These are phyloP conservation scores for Venturia oleaginea DNA, from an alignment of 2,329 filamentous ascomycete genomes.

Conservation along the genomic window DNA sequence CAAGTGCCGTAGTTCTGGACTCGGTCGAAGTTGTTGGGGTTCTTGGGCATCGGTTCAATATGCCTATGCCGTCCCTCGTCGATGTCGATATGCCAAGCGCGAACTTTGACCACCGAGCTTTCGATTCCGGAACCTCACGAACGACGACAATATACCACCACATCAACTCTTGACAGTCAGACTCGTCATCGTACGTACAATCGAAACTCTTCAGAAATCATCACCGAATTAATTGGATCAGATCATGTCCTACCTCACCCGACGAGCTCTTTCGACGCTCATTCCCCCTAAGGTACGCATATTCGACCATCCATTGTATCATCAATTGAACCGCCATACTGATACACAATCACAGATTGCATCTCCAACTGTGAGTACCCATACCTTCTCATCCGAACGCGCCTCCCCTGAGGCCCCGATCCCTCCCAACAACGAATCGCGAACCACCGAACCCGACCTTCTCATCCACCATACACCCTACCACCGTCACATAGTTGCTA, in stretches of 20 bases:
- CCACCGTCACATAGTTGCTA: neutral
- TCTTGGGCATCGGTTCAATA: neutral
- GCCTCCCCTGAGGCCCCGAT: neutral
- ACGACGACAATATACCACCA: neutral
- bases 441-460: neutral
- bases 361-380: constrained; percentile 66
- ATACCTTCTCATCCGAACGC: constrained; percentile 9
- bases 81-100: neutral
- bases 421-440: neutral
- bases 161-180: neutral
- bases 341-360: constrained; percentile 46
- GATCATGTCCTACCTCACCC: constrained; percentile 81
- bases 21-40: neutral
- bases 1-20: neutral
- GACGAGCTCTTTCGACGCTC: constrained; percentile 91
- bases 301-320: constrained; percentile 9
- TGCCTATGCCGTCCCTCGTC: neutral
- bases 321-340: neutral
- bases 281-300: constrained; percentile 90
- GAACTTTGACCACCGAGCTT: too few relatives aligned
- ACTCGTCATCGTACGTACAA: constrained; percentile 2
- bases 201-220: neutral
- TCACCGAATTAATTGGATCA: constrained; percentile 18
- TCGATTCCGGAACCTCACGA: neutral
- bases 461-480: neutral